Evolutionary conservation across 768 basidiomycete species (phyloP).

Genomic region (Hypholoma sublateritium): DNA sequence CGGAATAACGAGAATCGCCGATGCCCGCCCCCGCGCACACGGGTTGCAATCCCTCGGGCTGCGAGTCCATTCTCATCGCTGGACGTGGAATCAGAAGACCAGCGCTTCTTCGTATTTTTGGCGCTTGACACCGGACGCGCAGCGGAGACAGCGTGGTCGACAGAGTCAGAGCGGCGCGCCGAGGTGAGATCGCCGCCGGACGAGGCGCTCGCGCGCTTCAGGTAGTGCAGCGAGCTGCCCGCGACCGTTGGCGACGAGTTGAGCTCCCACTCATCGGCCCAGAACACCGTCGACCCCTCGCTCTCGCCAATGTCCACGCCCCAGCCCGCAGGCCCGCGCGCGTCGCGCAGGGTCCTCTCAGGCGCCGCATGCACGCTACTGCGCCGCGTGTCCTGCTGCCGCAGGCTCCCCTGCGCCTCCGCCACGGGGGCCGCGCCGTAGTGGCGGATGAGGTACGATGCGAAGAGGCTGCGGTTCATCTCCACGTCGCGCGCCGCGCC

Average conservation of each 20-base stretch:
- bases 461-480: constrained; percentile 12
- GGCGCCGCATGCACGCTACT: neutral
- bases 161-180: neutral
- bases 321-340: neutral
- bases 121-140: neutral
- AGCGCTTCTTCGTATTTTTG: neutral
- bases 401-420: neutral
- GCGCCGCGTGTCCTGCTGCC: neutral
- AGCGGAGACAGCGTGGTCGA: neutral
- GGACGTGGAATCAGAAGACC: neutral
- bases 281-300: constrained; percentile 3
- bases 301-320: neutral
- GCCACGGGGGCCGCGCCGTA: neutral
- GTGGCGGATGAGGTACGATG: constrained; percentile 11
- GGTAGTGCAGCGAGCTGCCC: neutral
- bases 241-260: neutral
- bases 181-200: neutral
- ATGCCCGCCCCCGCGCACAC: neutral
- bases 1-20: constrained; percentile 4
- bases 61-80: neutral
- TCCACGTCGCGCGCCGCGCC: constrained; percentile 2
- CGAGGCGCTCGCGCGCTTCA: neutral
- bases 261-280: constrained; percentile 1
- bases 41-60: neutral
- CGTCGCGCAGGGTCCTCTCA: neutral